Evolutionary conservation across 2,329 filamentous ascomycete species (phyloP).

Genomic region (Calonectria leucothoes): DNA sequence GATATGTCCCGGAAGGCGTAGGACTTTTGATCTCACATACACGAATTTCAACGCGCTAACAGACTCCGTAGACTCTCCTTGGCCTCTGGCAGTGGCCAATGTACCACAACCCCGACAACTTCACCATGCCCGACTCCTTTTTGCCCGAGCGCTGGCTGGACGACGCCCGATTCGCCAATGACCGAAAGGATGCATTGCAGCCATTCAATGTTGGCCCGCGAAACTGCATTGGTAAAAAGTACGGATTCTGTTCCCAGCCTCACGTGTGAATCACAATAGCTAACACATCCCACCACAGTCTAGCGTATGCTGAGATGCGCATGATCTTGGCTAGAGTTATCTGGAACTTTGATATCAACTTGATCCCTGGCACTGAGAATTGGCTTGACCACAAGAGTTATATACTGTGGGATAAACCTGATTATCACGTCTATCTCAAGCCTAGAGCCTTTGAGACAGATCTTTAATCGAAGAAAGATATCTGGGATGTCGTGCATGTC

Average conservation of each 20-base stretch:
- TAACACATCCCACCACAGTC: not conserved
- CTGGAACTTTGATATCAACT: not conserved
- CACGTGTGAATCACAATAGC: too few relatives aligned
- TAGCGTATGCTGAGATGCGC: not conserved
- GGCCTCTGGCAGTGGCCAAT: slow-evolving; percentile 18
- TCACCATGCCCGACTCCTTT: not conserved
- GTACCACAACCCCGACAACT: slow-evolving; percentile 14
- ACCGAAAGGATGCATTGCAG: slow-evolving; percentile 1
- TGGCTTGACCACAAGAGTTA: not conserved
- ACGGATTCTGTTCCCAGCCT: not conserved
- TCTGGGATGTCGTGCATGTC: not conserved
- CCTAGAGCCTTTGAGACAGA: not conserved
- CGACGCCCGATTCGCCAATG: not conserved
- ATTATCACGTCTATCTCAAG: not conserved
- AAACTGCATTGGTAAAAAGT: slow-evolving; percentile 23
- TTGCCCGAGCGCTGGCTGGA: slow-evolving; percentile 18
- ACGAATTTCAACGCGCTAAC: not conserved
- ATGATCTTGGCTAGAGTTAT: not conserved
- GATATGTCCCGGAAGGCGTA: not conserved
- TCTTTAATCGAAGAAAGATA: not conserved
- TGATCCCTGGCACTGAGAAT: not conserved
- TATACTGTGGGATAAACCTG: not conserved
- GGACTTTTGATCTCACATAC: not conserved
- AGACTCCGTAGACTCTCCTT: not conserved
- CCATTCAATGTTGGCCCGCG: slow-evolving; percentile 16